Conservation (phyloP, 805 yeast genomes). For the Cyberlindnera mississippiensis region DNA sequence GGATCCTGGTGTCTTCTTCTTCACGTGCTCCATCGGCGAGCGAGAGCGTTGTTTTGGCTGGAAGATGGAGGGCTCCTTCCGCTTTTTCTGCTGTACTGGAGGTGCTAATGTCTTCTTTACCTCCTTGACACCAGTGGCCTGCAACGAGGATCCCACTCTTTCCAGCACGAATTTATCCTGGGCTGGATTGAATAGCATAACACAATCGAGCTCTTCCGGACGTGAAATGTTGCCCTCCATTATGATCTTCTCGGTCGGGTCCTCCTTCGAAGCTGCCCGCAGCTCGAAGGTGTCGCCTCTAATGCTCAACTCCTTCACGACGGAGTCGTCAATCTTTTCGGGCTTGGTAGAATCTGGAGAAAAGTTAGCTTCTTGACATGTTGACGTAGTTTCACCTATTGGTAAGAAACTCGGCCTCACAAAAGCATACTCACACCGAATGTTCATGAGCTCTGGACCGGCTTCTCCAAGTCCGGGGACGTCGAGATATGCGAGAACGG, state of each 20-base stretch:
- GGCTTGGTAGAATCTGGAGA: slow-evolving; percentile 14
- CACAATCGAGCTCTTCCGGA: slow-evolving; percentile 20
- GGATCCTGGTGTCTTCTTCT: slow-evolving; percentile 1
- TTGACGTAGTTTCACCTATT: too few species aligned
- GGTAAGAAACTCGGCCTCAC: too few species aligned
- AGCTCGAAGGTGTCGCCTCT: slow-evolving; percentile 15
- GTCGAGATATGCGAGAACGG: slow-evolving; percentile 8
- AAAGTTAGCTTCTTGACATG: slow-evolving; percentile 6
- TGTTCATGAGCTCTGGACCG: slow-evolving; percentile 20
- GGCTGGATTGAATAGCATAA: slow-evolving; percentile 21
- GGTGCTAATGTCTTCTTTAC: not conserved
- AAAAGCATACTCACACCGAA: slow-evolving; percentile 19
- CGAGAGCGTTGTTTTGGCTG: slow-evolving; percentile 23
- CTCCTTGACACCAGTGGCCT: slow-evolving; percentile 9
- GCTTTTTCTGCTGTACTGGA: slow-evolving; percentile 4
- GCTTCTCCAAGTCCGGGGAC: slow-evolving; percentile 5
- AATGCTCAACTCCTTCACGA: slow-evolving; percentile 13
- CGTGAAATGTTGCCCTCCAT: slow-evolving; percentile 17
- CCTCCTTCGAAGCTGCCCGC: slow-evolving; percentile 15
- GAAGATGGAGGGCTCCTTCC: slow-evolving; percentile 24
- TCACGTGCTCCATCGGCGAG: slow-evolving; percentile 19
- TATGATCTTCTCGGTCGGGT: slow-evolving; percentile 9
- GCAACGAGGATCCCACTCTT: slow-evolving; percentile 12
- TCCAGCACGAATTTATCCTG: slow-evolving; percentile 17
- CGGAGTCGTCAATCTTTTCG: slow-evolving; percentile 12